A percentile compares a stretch with the other conserved stretches of the same genome.
phyloP scores from a whole-genome alignment of 495 filamentous ascomycete species.

The Xylaria grammica region DNA sequence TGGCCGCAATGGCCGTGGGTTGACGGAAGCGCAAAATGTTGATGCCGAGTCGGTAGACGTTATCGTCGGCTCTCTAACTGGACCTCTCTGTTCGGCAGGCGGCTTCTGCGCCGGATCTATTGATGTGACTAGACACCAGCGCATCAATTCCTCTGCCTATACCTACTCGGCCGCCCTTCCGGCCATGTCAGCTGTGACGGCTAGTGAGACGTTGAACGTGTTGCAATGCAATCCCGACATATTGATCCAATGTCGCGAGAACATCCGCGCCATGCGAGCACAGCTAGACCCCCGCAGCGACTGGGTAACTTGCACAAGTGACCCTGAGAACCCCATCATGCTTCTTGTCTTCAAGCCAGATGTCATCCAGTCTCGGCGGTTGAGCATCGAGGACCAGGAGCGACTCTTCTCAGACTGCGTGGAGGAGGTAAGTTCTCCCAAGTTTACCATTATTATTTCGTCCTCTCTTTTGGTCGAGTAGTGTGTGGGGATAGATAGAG shows the following conservation, averaged over 20 bases:
- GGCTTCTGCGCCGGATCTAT: conserved; percentile 91
- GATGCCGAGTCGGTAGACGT: conserved; percentile 91
- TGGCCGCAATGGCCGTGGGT: conserved; percentile 84
- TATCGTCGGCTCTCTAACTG: conserved; percentile 88
- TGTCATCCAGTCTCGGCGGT: conserved; percentile 69
- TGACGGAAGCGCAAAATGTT: conserved; percentile 95
- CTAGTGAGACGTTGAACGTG: conserved; percentile 83
- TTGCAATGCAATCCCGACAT: conserved; percentile 84
- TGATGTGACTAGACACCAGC: conserved; percentile 94
- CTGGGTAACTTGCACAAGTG: conserved; percentile 83
- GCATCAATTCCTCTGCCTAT: conserved; percentile 86
- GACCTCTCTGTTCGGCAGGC: conserved; percentile 87
- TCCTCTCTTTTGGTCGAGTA: background rate
- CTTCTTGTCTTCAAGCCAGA: conserved; percentile 86
- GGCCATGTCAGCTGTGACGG: conserved; percentile 91
- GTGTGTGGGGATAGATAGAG: background rate
- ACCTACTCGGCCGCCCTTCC: conserved; percentile 95
- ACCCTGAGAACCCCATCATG: conserved; percentile 84
- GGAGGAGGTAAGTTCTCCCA: conserved; percentile 74
- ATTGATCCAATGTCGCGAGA: conserved; percentile 75
- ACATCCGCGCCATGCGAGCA: conserved; percentile 77
- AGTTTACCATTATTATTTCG: background rate
- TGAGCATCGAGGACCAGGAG: conserved; percentile 79
- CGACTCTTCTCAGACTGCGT: conserved; percentile 84
- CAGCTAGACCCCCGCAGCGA: conserved; percentile 93